These are phyloP conservation scores for Aureobasidium sp. DNA, from an alignment of 2,329 filamentous ascomycete species.

Conservation along the genomic window DNA sequence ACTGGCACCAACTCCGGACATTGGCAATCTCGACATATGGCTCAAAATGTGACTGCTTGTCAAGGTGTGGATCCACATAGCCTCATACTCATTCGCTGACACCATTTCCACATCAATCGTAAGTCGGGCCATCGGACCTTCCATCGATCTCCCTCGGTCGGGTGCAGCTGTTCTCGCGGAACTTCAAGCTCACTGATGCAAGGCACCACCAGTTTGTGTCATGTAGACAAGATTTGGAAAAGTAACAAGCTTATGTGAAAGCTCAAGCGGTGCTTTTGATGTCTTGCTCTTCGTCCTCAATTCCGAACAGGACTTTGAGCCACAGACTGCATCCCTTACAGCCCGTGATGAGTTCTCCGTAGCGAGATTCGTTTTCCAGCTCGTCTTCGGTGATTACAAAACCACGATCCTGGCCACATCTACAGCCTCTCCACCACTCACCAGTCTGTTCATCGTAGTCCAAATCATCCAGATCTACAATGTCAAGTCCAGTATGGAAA, in stretches of 20 bases:
- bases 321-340: conserved; percentile 59
- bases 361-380: conserved; percentile 43
- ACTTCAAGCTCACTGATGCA: neutral
- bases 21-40: neutral
- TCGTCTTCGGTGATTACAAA: conserved; percentile 50
- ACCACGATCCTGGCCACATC: conserved; percentile 52
- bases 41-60: neutral
- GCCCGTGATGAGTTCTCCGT: conserved; percentile 52
- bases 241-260: neutral
- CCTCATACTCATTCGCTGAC: neutral
- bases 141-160: neutral
- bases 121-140: neutral
- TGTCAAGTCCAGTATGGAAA: conserved; percentile 47
- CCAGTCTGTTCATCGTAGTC: conserved; percentile 31
- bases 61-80: neutral
- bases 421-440: conserved; percentile 47
- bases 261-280: neutral
- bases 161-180: neutral
- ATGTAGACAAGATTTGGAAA: neutral
- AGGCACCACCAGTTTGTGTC: neutral
- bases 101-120: neutral
- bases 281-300: conserved; percentile 29
- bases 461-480: conserved; percentile 52
- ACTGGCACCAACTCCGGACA: neutral
- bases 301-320: conserved; percentile 53